Conservation (phyloP, 2,329 filamentous ascomycete species). For the Arthroderma sp. region DNA sequence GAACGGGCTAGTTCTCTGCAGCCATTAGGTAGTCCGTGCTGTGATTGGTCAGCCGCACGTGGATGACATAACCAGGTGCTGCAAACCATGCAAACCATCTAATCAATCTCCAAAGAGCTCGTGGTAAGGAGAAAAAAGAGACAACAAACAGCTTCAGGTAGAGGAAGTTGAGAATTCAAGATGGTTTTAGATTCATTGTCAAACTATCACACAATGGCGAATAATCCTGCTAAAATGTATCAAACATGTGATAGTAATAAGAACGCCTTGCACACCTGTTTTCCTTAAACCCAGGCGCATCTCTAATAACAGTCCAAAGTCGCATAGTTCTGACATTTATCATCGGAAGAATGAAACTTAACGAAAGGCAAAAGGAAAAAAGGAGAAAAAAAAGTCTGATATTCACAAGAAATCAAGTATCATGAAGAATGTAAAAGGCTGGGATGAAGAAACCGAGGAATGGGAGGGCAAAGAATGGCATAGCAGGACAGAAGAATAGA, state of each 20-base stretch:
- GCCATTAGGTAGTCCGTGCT: no score
- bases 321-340: slow-evolving; percentile 16
- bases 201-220: no score
- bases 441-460: slow-evolving; percentile 12
- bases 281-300: slow-evolving; percentile 30
- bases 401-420: slow-evolving; percentile 25
- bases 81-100: no score
- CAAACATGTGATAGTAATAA: slow-evolving; percentile 10
- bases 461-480: background rate
- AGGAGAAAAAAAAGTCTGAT: slow-evolving; percentile 26
- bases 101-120: no score
- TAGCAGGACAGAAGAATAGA: slow-evolving; percentile 4
- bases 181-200: no score
- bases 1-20: background rate
- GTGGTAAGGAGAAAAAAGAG: no score
- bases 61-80: no score
- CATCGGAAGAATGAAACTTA: slow-evolving; percentile 16
- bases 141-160: no score
- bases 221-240: background rate
- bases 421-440: slow-evolving; percentile 9
- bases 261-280: slow-evolving; percentile 32
- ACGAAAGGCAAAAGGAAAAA: slow-evolving; percentile 14
- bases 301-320: slow-evolving; percentile 24
- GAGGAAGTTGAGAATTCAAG: no score
- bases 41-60: no score